Base-by-base conservation (phyloP, 2,329 filamentous ascomycete genomes). In the Juglanconis oblonga region DNA sequence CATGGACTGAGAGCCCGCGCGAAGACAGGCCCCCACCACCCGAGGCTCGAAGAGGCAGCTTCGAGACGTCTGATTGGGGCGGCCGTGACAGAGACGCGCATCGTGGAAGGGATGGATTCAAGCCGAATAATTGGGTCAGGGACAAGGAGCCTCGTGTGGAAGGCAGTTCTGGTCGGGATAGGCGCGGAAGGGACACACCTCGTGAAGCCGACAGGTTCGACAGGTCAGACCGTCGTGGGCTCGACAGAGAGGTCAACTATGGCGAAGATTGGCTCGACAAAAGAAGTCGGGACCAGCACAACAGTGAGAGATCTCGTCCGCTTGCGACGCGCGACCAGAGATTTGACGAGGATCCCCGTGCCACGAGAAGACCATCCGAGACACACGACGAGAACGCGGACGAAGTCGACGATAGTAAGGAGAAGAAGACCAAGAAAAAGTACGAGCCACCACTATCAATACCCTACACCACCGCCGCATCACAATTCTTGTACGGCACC, bases 401-500 rank as follows among this genome's bases (percentile, higher is more conserved):
- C 36, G 53, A 47, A 32, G 14, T 36, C 33, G 40, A 29, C 13
- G 60, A 50, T 29, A 32, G 13, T 17, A 50, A 48, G 48, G 51
- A 58, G 24, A 61, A 62, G 29, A 61, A 66, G 36, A 59, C 52
- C 9, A 57, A 33, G n/a, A 60, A 35, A 38, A 31, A 52, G 10
- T 51, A 36, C 35, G 49, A 58, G 9, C 53, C 57, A 10, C 66
- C 63, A 58, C 61, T 69, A 33, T 72, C 67, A 52, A 64, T 70
- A 59, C 74, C 74, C 52, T 86, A 94, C 70, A 92, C 91, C 0
- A 96, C 92, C 0, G 89, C 94, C 0, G 91, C 91, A 5, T 97
- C 93, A 0, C 89, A 97, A 63, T 98, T 97, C 67, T 79, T 99
- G 2, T 98, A 96, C 70, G 95, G 95, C 5, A 85, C 84, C 49